These are phyloP conservation scores for Akanthomyces dipterigenus DNA, from an alignment of 2,329 filamentous ascomycete species.

Conservation along the genomic window DNA sequence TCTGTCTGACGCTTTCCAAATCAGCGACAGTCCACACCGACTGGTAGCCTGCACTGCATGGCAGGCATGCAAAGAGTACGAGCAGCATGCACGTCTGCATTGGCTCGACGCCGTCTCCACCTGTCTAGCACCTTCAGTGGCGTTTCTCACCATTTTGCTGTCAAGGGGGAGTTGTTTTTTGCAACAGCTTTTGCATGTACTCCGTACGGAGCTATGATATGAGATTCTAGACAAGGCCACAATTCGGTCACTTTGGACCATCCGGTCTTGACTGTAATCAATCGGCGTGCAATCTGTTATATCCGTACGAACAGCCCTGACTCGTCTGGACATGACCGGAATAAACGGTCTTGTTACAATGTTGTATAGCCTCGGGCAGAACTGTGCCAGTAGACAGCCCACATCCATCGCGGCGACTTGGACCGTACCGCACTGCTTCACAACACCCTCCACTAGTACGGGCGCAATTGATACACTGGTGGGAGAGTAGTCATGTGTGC, in stretches of 20 bases:
- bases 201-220: neutral
- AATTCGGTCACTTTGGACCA: neutral
- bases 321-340: neutral
- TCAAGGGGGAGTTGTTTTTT: neutral
- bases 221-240: neutral
- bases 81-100: constrained; percentile 8
- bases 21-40: constrained; percentile 4
- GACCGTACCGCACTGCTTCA: neutral
- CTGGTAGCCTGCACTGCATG: constrained; percentile 1
- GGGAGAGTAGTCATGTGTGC: neutral
- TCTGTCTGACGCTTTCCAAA: neutral
- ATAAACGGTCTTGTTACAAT: neutral
- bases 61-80: constrained; percentile 2
- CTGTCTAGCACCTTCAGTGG: neutral
- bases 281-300: neutral
- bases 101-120: neutral
- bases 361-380: neutral
- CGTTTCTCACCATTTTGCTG: neutral
- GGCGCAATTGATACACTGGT: neutral
- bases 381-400: neutral
- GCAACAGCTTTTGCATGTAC: neutral
- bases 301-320: neutral
- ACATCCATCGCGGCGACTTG: neutral
- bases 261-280: neutral
- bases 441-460: neutral